phyloP scores from a whole-genome alignment of 805 yeast genomes.

The Kuraishia cidri region DNA sequence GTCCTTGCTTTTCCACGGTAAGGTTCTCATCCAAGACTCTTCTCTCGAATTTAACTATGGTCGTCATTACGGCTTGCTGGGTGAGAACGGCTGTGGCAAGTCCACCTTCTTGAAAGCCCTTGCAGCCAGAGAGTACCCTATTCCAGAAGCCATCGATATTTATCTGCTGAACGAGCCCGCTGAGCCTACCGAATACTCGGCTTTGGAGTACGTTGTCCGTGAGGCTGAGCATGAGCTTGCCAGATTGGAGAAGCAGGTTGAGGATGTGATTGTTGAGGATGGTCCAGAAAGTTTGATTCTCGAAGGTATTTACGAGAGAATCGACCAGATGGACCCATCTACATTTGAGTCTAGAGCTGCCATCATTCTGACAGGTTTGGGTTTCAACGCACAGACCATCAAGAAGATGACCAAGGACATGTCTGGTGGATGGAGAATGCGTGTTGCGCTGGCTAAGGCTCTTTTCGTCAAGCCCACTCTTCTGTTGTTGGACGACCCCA shows the following conservation, averaged over 20 bases:
- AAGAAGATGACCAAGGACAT: constrained; percentile 93
- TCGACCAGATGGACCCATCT: constrained; percentile 91
- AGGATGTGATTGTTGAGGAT: constrained; percentile 77
- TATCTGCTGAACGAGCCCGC: constrained; percentile 97
- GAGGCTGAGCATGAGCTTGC: constrained; percentile 94
- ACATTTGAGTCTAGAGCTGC: constrained; percentile 98
- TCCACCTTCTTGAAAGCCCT: constrained; percentile 88
- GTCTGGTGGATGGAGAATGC: constrained; percentile 99
- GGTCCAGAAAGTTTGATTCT: constrained; percentile 89
- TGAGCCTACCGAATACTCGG: constrained; percentile 84
- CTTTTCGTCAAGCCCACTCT: constrained; percentile 96
- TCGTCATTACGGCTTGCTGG: constrained; percentile 93
- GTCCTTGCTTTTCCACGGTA: constrained; percentile 94
- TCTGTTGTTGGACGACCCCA: constrained; percentile 93
- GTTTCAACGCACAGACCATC: constrained; percentile 83
- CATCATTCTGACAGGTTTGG: constrained; percentile 90
- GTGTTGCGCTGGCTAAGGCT: constrained; percentile 97
- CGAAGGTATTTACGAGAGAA: constrained; percentile 89
- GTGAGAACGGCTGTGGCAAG: constrained; percentile 99
- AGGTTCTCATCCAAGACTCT: constrained; percentile 90
- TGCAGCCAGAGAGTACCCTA: constrained; percentile 94
- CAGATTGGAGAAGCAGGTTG: constrained; percentile 84
- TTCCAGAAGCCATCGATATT: constrained; percentile 86
- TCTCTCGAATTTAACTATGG: constrained; percentile 91
- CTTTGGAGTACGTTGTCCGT: constrained; percentile 91